Evolutionary conservation across 192 early-diverging fungal species (phyloP).

Genomic region (Podila verticillata): DNA sequence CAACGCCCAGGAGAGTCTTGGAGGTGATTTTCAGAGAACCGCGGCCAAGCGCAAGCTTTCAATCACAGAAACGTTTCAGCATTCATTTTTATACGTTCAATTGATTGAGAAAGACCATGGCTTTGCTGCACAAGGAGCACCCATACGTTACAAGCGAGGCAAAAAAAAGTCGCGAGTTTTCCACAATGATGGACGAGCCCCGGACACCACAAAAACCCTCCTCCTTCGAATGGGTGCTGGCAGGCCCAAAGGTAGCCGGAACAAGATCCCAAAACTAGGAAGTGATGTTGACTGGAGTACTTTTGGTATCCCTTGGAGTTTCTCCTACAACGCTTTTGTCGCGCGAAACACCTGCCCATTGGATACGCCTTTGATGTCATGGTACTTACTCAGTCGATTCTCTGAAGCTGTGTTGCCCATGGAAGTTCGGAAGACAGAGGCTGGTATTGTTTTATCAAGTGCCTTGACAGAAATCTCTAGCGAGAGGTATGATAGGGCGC

Average conservation of each 20-base stretch:
- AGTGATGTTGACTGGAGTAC: constrained; percentile 6
- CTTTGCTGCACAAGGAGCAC: neutral
- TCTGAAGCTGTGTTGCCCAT: neutral
- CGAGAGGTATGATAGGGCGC: constrained; percentile 9
- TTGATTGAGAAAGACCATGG: neutral
- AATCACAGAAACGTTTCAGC: neutral
- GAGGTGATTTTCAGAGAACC: neutral
- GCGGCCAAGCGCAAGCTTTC: neutral
- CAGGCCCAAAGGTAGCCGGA: neutral
- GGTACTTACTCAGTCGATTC: constrained; percentile 5
- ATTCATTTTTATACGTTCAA: neutral
- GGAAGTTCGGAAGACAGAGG: neutral
- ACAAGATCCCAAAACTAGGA: constrained; percentile 15
- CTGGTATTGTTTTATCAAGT: neutral
- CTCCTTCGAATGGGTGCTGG: neutral
- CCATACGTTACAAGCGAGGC: neutral
- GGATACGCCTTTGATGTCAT: constrained; percentile 18
- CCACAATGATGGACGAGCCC: constrained; percentile 8
- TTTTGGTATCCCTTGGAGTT: constrained; percentile 29
- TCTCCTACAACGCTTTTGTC: neutral
- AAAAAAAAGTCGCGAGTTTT: neutral
- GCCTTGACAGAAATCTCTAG: neutral
- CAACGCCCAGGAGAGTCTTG: constrained; percentile 8
- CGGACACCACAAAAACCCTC: neutral
- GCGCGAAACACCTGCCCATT: constrained; percentile 18